Conservation (phyloP, 768 basidiomycete species). For the Rhizopogon vesiculosus region DNA sequence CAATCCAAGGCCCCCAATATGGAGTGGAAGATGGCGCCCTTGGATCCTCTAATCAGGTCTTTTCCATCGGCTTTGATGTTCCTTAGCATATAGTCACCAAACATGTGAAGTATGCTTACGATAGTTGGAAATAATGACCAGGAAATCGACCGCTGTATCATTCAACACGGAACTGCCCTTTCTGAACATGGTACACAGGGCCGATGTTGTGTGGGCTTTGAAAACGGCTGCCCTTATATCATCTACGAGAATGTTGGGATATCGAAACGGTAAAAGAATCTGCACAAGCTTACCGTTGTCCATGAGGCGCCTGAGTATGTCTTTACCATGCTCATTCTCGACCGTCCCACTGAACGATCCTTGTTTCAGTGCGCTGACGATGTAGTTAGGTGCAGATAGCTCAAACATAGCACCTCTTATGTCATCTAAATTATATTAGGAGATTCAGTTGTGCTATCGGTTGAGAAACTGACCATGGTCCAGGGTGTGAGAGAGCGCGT, state of each 20-base stretch:
- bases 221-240: conserved; percentile 2
- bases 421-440: neutral
- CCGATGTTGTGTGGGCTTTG: neutral
- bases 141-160: neutral
- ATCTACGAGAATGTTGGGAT: neutral
- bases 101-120: neutral
- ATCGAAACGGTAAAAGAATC: neutral
- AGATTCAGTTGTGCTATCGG: neutral
- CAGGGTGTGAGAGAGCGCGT: neutral
- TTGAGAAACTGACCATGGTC: neutral
- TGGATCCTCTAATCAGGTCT: neutral
- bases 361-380: neutral
- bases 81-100: neutral
- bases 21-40: neutral
- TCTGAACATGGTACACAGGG: neutral
- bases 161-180: neutral
- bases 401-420: neutral
- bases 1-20: neutral
- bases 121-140: conserved; percentile 1
- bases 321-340: conserved; percentile 2
- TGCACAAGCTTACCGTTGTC: neutral
- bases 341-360: neutral
- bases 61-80: neutral
- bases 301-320: neutral
- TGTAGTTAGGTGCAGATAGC: neutral